Evolutionary conservation across 768 basidiomycete species (phyloP).

Genomic region (Rhizopogon rudus): DNA sequence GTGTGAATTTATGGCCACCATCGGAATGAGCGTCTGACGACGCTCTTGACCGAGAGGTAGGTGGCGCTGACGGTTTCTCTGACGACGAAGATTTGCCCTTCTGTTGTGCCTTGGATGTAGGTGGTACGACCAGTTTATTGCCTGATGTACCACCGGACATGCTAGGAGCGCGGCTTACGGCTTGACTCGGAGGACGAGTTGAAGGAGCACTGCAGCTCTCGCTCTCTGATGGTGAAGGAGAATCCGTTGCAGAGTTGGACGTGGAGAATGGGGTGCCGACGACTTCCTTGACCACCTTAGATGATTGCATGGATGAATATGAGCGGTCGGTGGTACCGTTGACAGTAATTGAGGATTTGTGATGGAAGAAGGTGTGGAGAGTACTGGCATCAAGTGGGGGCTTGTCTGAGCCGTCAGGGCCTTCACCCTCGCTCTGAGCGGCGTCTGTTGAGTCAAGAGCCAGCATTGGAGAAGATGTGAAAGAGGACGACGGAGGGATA

Average conservation of each 20-base stretch:
- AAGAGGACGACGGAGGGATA: slow-evolving; percentile 14
- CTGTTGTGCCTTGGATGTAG: slow-evolving; percentile 20
- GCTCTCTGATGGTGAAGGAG: slow-evolving; percentile 53
- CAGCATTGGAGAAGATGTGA: slow-evolving; percentile 30
- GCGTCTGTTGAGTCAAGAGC: slow-evolving; percentile 45
- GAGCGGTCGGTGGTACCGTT: slow-evolving; percentile 6
- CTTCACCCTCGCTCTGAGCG: slow-evolving; percentile 50
- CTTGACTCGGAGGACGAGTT: slow-evolving; percentile 54
- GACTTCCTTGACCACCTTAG: slow-evolving; percentile 15
- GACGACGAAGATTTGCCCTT: slow-evolving; percentile 17
- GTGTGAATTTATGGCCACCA: slow-evolving; percentile 68
- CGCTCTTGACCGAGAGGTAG: slow-evolving; percentile 29
- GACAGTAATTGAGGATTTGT: slow-evolving; percentile 10
- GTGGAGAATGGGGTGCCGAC: slow-evolving; percentile 27
- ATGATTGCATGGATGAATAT: slow-evolving; percentile 14
- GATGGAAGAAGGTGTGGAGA: slow-evolving; percentile 9
- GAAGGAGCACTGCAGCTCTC: slow-evolving; percentile 60
- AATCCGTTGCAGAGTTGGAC: slow-evolving; percentile 34
- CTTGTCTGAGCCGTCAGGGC: slow-evolving; percentile 56
- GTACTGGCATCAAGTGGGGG: slow-evolving; percentile 37
- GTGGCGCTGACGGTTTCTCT: slow-evolving; percentile 8
- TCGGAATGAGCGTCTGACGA: slow-evolving; percentile 51
- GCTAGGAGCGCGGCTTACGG: slow-evolving; percentile 38
- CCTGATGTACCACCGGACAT: slow-evolving; percentile 33
- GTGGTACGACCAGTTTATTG: slow-evolving; percentile 23